Evolutionary conservation across 1,139 yeast genomes (phyloP), one percentile per base, ranked within the genome.

Genomic region (Hemisphaericaspora subhashii): DNA sequence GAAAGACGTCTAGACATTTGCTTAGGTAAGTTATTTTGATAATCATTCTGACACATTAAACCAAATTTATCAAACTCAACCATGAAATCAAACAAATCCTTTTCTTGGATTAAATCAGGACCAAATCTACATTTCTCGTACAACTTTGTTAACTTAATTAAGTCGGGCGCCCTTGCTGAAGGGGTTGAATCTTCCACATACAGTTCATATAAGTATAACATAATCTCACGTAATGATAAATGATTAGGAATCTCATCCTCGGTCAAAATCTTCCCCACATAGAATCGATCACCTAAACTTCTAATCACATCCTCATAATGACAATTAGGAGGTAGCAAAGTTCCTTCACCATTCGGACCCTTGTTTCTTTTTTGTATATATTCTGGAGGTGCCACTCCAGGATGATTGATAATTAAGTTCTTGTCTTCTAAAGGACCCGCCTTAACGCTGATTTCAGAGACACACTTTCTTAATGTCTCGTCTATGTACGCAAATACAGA

Each of bases 51-150:
- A 36, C 52, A 48, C 33, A 44, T 29, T 37, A 39, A 45, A 3
- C 46, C 52, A 18, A 61, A 47, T 38, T 52, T 53, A 25, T 60
- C 61, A 45, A 62, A 58, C 33, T 56, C 56, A 20, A 62, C 39
- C 72, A 89, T 77, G 51, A 87, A 82, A 30, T 66, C 70, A 27
- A 80, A 63, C 52, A 89, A 79, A 35, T 84, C 83, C 2, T 60
- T 65, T 45, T 84, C 83, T 1, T 72, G 60, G 11, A 88, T 78
- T 14, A 81, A 71, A 17, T 71, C 60, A 1, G 85, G 85, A 1
- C 94, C 78, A 57, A 81, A 90, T 44, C 89, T 68, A 26, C 84
- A 71, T 36, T 68, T 67, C 48, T 89, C 96, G 60, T 88, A 89
- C n/a, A 78, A 58, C 1, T 63, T 65, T 9, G 83, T 62, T 46